These are phyloP conservation scores for Claviceps spartinae DNA, from an alignment of 2,329 filamentous ascomycete species.

Conservation along the genomic window DNA sequence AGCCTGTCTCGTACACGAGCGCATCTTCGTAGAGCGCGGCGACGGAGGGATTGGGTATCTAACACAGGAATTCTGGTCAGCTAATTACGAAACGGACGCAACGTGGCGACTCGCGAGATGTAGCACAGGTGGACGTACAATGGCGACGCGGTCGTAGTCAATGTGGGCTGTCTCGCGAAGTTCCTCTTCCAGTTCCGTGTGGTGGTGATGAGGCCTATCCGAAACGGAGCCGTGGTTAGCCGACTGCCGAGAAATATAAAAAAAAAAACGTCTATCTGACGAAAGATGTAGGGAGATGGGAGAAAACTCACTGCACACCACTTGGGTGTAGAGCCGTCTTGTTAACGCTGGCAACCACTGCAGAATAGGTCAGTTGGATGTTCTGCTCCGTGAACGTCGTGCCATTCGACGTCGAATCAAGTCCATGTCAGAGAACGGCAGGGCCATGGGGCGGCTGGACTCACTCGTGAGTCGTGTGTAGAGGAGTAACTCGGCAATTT, in stretches of 20 bases:
- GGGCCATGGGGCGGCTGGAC: no score
- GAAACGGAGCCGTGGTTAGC: constrained; percentile 7
- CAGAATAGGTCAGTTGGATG: not conserved
- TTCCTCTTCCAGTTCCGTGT: constrained; percentile 94
- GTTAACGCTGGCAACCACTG: constrained; percentile 58
- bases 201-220: constrained; percentile 62
- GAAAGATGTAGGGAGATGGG: no score
- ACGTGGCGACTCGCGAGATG: no score
- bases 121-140: constrained; percentile 45
- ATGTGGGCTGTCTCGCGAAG: constrained; percentile 97
- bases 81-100: no score
- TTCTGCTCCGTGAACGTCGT: no score
- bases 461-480: no score
- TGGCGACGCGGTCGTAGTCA: constrained; percentile 95
- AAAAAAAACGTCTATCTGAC: no score
- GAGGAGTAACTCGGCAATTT: no score
- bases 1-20: constrained; percentile 85
- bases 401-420: no score
- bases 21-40: constrained; percentile 98
- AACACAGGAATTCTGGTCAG: no score
- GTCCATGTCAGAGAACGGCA: no score
- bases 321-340: constrained; percentile 83
- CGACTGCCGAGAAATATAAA: not conserved
- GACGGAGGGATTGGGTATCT: constrained; percentile 85
- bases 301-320: constrained; percentile 69